These are phyloP conservation scores for Trichaptum fuscoviolaceum DNA, from an alignment of 768 basidiomycete species.

Conservation along the genomic window DNA sequence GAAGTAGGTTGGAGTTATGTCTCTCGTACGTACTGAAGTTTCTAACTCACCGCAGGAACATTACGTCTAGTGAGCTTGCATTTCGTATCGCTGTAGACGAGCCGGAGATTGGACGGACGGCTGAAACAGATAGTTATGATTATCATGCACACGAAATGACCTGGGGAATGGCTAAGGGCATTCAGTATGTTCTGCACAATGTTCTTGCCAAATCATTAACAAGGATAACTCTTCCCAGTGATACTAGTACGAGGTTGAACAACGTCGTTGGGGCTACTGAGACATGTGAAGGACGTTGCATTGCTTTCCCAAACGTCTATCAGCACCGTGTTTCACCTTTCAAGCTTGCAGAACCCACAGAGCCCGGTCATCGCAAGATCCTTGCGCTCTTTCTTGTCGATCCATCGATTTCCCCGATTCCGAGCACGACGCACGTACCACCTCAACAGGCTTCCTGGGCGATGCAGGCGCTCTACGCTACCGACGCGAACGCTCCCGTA, in stretches of 20 bases:
- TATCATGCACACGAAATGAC: constrained; percentile 17
- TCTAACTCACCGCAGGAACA: constrained; percentile 27
- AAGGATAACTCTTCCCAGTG: constrained; percentile 5
- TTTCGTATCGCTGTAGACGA: constrained; percentile 25
- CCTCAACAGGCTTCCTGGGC: constrained; percentile 29
- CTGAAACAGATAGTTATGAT: constrained; percentile 1
- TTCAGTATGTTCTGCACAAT: constrained; percentile 5
- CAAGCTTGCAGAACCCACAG: constrained; percentile 25
- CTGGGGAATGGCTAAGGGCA: constrained; percentile 11
- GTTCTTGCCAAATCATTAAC: background rate
- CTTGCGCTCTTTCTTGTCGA: constrained; percentile 34
- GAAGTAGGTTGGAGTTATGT: background rate
- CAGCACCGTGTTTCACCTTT: constrained; percentile 34
- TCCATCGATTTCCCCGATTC: constrained; percentile 21
- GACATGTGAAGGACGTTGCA: constrained; percentile 22
- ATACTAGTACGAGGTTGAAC: constrained; percentile 7
- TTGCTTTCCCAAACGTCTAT: constrained; percentile 34
- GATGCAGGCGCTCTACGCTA: constrained; percentile 12
- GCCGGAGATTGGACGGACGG: constrained; percentile 7
- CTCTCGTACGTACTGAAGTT: constrained; percentile 5
- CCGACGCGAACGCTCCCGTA: background rate
- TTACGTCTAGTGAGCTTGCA: constrained; percentile 23
- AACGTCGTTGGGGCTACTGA: constrained; percentile 25
- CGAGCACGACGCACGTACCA: constrained; percentile 26
- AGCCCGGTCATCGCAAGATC: constrained; percentile 35